Evolutionary conservation across 1,139 yeast genomes (phyloP), one percentile per base, ranked within the genome.

Genomic region (Zygoascus sp.): DNA sequence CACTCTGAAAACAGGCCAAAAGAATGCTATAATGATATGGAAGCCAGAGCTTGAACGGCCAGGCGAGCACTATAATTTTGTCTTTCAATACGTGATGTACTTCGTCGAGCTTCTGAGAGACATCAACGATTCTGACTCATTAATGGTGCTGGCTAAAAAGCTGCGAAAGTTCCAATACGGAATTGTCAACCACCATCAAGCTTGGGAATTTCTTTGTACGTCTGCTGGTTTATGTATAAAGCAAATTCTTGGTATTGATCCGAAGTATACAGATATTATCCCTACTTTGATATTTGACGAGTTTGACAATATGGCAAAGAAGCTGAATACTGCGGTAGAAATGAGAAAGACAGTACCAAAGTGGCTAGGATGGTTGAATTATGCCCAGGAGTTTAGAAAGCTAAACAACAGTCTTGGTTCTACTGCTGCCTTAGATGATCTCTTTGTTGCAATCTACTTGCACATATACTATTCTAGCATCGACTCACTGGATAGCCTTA

Each of bases 1-100:
- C 46, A 75, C 85, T 3, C 64, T 87, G 44, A 86, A 82, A 55
- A 73, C 88, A 4, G 47, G 7, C 2, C 79, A 81, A 47, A 87
- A 90, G 58, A 77, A 83, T 6, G 73, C 94, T 38, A 79, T 90
- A 0, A 85, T 79, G 59, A 86, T 92, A 47, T 92, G 98, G 98
- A 88, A 88, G 58, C 95, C 97, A 0, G 96, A 89, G 44, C 66
- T 73, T 55, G 98, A 94, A 64, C 68, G 95, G 15, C 94, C 97
- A 0, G 99, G 99, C 0, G 87, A 86, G 57, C 97, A 92, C 64
- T 92, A 88, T 61, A 79, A 78, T 32, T 89, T 85, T 64, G 83
- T 86, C 15, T 76, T 74, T 54, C 79, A 81, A 50, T 92, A 92
- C 59, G 77, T 87, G 13, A 63, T 69, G 46, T 84, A 83, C 59